Evolutionary conservation across 1,284 basidiomycete species (phyloP).

Genomic region (Fomitopsis pinicola): DNA sequence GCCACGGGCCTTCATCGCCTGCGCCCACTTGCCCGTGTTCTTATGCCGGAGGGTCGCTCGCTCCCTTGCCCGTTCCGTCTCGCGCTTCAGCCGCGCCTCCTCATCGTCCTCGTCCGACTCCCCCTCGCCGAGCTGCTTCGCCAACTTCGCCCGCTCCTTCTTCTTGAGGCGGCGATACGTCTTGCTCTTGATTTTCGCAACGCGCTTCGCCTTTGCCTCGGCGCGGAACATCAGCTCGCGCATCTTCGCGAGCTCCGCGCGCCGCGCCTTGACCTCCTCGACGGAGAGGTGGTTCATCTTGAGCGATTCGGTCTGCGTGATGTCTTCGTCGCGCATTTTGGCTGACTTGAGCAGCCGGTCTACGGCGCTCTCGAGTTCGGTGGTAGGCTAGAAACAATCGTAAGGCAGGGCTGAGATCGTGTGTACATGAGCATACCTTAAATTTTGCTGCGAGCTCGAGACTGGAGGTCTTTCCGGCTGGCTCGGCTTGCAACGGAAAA

Average conservation of each 20-base stretch:
- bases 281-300: slow-evolving; percentile 77
- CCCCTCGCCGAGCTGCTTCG: slow-evolving; percentile 47
- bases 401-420: not conserved
- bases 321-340: slow-evolving; percentile 77
- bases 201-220: slow-evolving; percentile 86
- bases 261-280: slow-evolving; percentile 80
- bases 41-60: slow-evolving; percentile 85
- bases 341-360: slow-evolving; percentile 74
- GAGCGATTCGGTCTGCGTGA: slow-evolving; percentile 75
- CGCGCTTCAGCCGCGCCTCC: slow-evolving; percentile 61
- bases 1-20: slow-evolving; percentile 61
- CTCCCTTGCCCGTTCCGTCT: slow-evolving; percentile 78
- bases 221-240: slow-evolving; percentile 94
- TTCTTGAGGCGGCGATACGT: slow-evolving; percentile 85
- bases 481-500: slow-evolving; percentile 81
- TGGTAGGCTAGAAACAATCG: slow-evolving; percentile 51
- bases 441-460: slow-evolving; percentile 79
- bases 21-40: slow-evolving; percentile 79
- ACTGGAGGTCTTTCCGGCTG: slow-evolving; percentile 60
- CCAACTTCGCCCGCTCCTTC: slow-evolving; percentile 66
- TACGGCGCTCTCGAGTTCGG: slow-evolving; percentile 75
- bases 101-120: slow-evolving; percentile 48
- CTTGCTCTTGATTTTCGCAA: slow-evolving; percentile 96
- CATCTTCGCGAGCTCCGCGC: slow-evolving; percentile 81
- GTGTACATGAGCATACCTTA: slow-evolving; percentile 43